Base-by-base conservation (phyloP, 108 stramenopile genomes). In the Fistulifera pelliculosa region DNA sequence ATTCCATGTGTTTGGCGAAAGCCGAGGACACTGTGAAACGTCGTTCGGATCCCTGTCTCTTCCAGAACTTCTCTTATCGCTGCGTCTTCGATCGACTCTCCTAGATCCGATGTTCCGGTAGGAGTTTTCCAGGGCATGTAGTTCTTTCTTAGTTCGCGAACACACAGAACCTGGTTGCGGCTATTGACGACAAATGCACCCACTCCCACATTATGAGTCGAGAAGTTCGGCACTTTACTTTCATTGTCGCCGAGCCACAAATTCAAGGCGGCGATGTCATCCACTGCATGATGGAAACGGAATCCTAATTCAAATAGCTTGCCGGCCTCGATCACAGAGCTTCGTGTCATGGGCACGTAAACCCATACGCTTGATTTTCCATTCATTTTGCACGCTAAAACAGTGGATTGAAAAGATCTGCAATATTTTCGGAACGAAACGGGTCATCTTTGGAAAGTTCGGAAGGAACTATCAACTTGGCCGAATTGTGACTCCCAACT, bases 81-180 rank as follows among this genome's bases (percentile, higher is more conserved):
- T 1, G 86, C 91, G 7, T 74, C 72, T 45, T 75, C 69, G 23
- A 95, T 62, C n/a, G 68, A 48, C 64, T 95, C 94, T 5, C 88
- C 91, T 39, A 85, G 48, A 22, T 95, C 91, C 0, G 74, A 58
- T 21, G 90, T 60, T 1, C 94, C 94, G 7, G 85, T 86, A 0
- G 94, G 94, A 5, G 92, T 70, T 57, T 93, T 93, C 91, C 91
- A 95, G n/a, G 67, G 72, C 10, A 75, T 64, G 49, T 74, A 85
- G 49, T 90, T 90, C 15, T 67, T 68, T 1, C 87, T 47, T 10
- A 74, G 64, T 54, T 90, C 87, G 41, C 84, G 63, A 1, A 90
- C 83, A 41, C 79, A 83, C 13, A 90, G 63, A 22, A 90, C 79
- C 59, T 90, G 75, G 47, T 83, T 52, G 8, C 68, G 66, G 13